Evolutionary conservation across 371 early-diverging fungal genomes (phyloP).

Genomic region (Mucor plumbeus): DNA sequence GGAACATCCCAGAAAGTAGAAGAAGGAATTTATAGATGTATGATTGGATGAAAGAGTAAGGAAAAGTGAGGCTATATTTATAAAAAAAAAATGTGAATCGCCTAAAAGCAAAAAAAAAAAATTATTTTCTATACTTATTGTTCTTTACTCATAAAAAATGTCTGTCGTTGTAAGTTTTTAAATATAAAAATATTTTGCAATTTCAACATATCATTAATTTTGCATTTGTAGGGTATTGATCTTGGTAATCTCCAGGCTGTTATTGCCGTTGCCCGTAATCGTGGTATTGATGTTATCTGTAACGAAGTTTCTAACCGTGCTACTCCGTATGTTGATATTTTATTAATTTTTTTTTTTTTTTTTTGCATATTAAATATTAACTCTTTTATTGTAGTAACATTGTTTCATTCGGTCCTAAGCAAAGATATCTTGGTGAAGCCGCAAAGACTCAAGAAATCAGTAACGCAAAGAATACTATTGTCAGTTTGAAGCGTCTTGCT

Average conservation of each 20-base stretch:
- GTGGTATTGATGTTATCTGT: slow-evolving; percentile 96
- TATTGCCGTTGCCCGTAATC: slow-evolving; percentile 96
- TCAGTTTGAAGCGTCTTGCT: slow-evolving; percentile 93
- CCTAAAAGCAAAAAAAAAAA: not conserved
- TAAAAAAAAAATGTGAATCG: slow-evolving; percentile 7
- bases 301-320: slow-evolving; percentile 97
- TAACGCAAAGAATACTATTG: slow-evolving; percentile 96
- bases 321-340: slow-evolving; percentile 80
- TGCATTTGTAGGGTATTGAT: slow-evolving; percentile 81
- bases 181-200: not conserved
- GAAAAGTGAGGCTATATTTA: slow-evolving; percentile 13
- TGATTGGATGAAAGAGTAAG: slow-evolving; percentile 13
- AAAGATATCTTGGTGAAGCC: slow-evolving; percentile 94
- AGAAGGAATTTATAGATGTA: slow-evolving; percentile 13
- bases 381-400: slow-evolving; percentile 62
- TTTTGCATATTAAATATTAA: not conserved
- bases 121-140: slow-evolving; percentile 18
- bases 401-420: slow-evolving; percentile 94
- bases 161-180: slow-evolving; percentile 53
- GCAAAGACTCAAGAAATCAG: slow-evolving; percentile 95
- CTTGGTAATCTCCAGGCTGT: slow-evolving; percentile 95
- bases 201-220: not conserved
- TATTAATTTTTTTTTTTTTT: not conserved
- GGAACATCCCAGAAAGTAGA: slow-evolving; percentile 28
- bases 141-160: slow-evolving; percentile 33